Percentiles rank a stretch among this genome's conserved stretches.
Conservation (phyloP, 73 alveolate genomes). For the Paramecium octaurelia region DNA sequence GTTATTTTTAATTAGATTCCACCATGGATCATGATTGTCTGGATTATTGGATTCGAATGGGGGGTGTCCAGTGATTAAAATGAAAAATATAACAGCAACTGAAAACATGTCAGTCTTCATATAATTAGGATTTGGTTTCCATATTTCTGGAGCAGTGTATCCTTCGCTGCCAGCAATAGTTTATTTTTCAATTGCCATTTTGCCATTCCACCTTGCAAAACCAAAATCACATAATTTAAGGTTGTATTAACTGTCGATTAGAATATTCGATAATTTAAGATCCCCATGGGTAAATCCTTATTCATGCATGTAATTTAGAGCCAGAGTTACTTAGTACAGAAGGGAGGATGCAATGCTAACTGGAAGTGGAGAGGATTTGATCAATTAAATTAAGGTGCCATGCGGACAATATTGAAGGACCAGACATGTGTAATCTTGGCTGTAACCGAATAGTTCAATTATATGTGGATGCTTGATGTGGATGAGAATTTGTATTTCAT, state of each 20-base stretch:
- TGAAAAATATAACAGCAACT: background rate
- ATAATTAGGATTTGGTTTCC: background rate
- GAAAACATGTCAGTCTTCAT: background rate
- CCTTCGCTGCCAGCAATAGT: conserved; percentile 32
- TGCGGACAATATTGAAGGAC: background rate
- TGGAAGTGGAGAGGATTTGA: background rate
- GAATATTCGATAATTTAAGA: background rate
- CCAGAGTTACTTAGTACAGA: background rate
- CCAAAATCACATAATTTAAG: conserved; percentile 30
- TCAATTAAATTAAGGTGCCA: background rate
- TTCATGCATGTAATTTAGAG: background rate
- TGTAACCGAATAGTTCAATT: background rate
- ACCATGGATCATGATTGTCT: background rate
- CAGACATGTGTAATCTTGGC: background rate
- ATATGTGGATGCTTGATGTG: conserved; percentile 23
- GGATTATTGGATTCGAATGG: conserved; percentile 18
- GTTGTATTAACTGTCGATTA: background rate
- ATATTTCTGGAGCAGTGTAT: conserved; percentile 34
- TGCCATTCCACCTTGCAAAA: background rate
- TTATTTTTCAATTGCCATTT: background rate
- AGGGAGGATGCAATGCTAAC: background rate
- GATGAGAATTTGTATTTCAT: conserved; percentile 31
- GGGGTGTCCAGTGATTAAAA: conserved; percentile 11
- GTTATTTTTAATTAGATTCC: background rate
- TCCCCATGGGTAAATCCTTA: conserved; percentile 35